A percentile compares a stretch with the other conserved stretches of the same genome.
These are phyloP conservation scores for Candida qinlingensis DNA, from an alignment of 805 yeast species.

Conservation along the genomic window DNA sequence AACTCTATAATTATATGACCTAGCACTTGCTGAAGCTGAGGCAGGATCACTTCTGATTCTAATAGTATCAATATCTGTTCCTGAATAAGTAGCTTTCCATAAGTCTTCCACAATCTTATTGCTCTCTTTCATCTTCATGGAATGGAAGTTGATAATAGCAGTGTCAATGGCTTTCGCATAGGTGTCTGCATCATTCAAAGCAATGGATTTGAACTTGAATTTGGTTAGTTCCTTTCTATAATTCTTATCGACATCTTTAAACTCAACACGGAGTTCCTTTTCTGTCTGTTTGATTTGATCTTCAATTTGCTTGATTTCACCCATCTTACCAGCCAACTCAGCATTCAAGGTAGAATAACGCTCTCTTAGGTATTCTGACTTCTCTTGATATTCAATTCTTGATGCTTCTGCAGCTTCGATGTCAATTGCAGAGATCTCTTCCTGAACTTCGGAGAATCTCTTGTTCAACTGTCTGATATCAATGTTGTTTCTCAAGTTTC, in stretches of 20 bases:
- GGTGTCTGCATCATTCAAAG: conserved; percentile 74
- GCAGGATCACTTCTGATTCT: conserved; percentile 76
- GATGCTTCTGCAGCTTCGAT: conserved; percentile 53
- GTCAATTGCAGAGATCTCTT: conserved; percentile 42
- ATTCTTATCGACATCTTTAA: conserved; percentile 53
- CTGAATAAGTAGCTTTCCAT: conserved; percentile 92
- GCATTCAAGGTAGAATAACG: conserved; percentile 53
- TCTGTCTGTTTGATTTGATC: conserved; percentile 57
- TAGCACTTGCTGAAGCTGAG: conserved; percentile 32
- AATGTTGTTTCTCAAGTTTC: conserved; percentile 59
- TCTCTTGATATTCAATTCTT: conserved; percentile 55
- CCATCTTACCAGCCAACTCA: conserved; percentile 67
- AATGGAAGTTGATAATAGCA: conserved; percentile 91
- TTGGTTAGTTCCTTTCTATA: conserved; percentile 71
- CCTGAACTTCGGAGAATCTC: conserved; percentile 34
- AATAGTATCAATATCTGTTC: conserved; percentile 91
- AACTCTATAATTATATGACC: conserved; percentile 87
- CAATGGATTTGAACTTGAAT: conserved; percentile 68
- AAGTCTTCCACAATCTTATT: conserved; percentile 82
- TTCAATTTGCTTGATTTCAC: conserved; percentile 79
- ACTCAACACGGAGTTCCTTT: conserved; percentile 65
- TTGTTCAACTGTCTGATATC: conserved; percentile 44
- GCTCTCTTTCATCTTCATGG: conserved; percentile 87
- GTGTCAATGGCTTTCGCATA: conserved; percentile 83
- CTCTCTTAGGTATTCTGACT: conserved; percentile 44